These are phyloP conservation scores for Ceriops tagal DNA, from an alignment of 345 rosid genomes.

Conservation along the genomic window DNA sequence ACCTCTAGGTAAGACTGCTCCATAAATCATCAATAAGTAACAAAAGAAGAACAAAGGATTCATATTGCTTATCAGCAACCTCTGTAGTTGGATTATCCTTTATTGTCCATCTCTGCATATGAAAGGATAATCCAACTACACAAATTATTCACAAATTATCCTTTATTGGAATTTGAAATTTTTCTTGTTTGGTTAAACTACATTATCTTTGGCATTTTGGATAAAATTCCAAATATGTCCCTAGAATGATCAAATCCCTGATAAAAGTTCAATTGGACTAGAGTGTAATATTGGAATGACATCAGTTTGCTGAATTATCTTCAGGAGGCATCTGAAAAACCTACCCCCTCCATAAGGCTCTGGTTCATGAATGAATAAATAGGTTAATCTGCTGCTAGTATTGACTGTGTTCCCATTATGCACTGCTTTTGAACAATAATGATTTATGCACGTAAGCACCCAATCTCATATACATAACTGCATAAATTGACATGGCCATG, in stretches of 20 bases:
- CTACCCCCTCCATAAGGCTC: too few relatives aligned
- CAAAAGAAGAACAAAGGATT: neutral
- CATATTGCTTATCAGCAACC: conserved; percentile 1
- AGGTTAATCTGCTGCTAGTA: neutral
- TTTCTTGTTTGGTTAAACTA: too few relatives aligned
- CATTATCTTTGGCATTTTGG: too few relatives aligned
- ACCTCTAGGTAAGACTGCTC: conserved; percentile 61
- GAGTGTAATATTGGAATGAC: too few relatives aligned
- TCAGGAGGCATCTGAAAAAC: neutral
- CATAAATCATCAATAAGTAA: neutral
- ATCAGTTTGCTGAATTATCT: neutral
- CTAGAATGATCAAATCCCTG: too few relatives aligned
- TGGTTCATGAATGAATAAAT: neutral
- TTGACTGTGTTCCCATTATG: neutral
- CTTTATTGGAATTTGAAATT: neutral
- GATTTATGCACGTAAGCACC: neutral
- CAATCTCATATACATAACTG: neutral
- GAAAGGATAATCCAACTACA: too few relatives aligned
- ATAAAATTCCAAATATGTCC: too few relatives aligned
- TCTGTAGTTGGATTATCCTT: neutral
- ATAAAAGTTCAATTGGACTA: too few relatives aligned
- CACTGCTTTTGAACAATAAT: neutral
- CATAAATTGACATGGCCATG: neutral
- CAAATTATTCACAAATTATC: too few relatives aligned
- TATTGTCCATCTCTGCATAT: too few relatives aligned